These are phyloP conservation scores for Colletotrichum destructivum DNA, from an alignment of 2,329 filamentous ascomycete genomes.

Conservation along the genomic window DNA sequence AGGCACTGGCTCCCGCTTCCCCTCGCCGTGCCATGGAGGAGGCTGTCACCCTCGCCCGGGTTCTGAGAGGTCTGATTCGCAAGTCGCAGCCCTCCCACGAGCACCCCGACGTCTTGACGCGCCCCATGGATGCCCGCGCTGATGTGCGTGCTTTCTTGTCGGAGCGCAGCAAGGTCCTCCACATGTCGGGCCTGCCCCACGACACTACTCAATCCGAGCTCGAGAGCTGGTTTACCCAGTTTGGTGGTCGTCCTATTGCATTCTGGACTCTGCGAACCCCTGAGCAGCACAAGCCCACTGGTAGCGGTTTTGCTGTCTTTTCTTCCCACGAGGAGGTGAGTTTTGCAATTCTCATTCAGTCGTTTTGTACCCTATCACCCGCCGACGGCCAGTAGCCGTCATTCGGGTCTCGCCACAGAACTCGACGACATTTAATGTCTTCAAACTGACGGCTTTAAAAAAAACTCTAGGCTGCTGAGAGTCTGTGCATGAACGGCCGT, in stretches of 20 bases:
- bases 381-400: no score
- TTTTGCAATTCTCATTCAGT: conserved; percentile 42
- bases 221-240: conserved; percentile 99
- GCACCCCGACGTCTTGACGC: conserved; percentile 93
- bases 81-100: conserved; percentile 96
- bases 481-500: conserved; percentile 98
- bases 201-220: conserved; percentile 99
- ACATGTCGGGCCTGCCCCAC: conserved; percentile 97
- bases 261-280: conserved; percentile 99
- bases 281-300: conserved; percentile 99
- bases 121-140: conserved; percentile 96
- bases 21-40: conserved; percentile 98
- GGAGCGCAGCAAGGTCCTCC: conserved; percentile 96
- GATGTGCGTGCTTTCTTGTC: conserved; percentile 97
- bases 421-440: neutral
- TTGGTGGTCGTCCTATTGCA: conserved; percentile 95
- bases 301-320: conserved; percentile 97
- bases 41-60: conserved; percentile 92
- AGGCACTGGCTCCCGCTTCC: conserved; percentile 94
- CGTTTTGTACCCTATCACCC: neutral
- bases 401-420: neutral
- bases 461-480: conserved; percentile 86
- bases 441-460: neutral
- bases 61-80: conserved; percentile 91
- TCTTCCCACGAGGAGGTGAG: conserved; percentile 98